Evolutionary conservation across 2,329 filamentous ascomycete species (phyloP).

Genomic region (Aspergillus eucalypticola): DNA sequence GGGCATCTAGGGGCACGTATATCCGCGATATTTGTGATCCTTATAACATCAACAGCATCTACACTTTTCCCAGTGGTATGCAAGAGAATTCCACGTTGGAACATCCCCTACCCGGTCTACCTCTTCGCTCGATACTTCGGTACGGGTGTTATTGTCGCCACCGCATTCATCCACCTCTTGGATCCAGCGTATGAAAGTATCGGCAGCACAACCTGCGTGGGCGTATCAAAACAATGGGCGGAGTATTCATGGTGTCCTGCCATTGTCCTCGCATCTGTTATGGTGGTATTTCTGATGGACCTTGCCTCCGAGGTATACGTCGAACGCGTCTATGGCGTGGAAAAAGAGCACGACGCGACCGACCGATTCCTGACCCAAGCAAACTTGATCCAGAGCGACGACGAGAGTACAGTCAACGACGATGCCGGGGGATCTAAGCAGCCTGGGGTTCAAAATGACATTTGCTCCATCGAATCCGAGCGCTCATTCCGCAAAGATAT

Average conservation of each 20-base stretch:
- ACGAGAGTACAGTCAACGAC: background rate
- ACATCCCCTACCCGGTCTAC: conserved; percentile 47
- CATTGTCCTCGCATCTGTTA: conserved; percentile 51
- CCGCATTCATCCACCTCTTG: conserved; percentile 51
- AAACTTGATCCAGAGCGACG: background rate
- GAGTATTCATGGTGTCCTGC: conserved; percentile 56
- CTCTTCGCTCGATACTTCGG: conserved; percentile 52
- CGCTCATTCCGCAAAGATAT: conserved; percentile 38
- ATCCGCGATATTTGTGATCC: conserved; percentile 48
- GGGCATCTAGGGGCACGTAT: conserved; percentile 49
- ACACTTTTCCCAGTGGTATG: conserved; percentile 53
- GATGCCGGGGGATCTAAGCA: background rate
- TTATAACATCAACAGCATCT: conserved; percentile 42
- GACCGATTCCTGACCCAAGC: background rate
- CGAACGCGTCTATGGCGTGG: conserved; percentile 48
- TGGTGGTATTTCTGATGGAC: conserved; percentile 55
- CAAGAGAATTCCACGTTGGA: conserved; percentile 38
- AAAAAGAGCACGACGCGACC: conserved; percentile 21
- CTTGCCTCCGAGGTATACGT: conserved; percentile 54
- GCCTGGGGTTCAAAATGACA: conserved; percentile 1
- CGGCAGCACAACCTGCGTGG: conserved; percentile 52
- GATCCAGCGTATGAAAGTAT: conserved; percentile 49
- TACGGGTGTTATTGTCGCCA: conserved; percentile 50
- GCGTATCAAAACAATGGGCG: conserved; percentile 56
- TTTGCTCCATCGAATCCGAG: conserved; percentile 20